These are phyloP conservation scores for Gracilariopsis chorda DNA, from an alignment of 23 red algal species.

Conservation along the genomic window DNA sequence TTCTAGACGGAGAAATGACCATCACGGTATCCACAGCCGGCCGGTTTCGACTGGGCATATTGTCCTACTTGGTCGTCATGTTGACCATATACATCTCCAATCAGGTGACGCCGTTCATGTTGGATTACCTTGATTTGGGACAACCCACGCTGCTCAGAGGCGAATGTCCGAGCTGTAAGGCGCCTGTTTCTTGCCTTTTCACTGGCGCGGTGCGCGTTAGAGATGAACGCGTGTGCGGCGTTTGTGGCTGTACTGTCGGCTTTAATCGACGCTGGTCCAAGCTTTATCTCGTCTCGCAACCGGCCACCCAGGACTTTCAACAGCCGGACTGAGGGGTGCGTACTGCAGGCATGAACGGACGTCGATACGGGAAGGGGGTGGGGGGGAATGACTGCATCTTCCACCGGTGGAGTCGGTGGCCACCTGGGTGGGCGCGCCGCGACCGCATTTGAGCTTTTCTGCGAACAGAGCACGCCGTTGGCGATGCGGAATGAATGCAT, in stretches of 20 bases:
- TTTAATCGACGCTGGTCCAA: constrained; percentile 84
- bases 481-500: no score
- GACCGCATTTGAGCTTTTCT: no score
- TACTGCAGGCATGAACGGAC: no score
- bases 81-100: constrained; percentile 88
- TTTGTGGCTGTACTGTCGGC: constrained; percentile 77
- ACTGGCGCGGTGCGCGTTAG: constrained; percentile 62
- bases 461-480: no score
- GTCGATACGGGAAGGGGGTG: no score
- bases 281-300: constrained; percentile 80
- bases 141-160: constrained; percentile 77
- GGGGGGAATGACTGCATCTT: no score
- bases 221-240: constrained; percentile 78
- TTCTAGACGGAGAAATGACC: constrained; percentile 90
- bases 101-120: constrained; percentile 82
- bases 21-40: constrained; percentile 67
- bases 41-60: constrained; percentile 63
- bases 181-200: constrained; percentile 84
- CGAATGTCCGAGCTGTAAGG: constrained; percentile 79
- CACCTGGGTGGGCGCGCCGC: no score
- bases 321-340: constrained; percentile 75
- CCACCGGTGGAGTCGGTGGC: no score
- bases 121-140: constrained; percentile 89
- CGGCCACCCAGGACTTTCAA: constrained; percentile 40
- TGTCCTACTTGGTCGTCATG: constrained; percentile 69